Evolutionary conservation across 2,329 filamentous ascomycete species (phyloP).

Genomic region (Botrytis medusae): DNA sequence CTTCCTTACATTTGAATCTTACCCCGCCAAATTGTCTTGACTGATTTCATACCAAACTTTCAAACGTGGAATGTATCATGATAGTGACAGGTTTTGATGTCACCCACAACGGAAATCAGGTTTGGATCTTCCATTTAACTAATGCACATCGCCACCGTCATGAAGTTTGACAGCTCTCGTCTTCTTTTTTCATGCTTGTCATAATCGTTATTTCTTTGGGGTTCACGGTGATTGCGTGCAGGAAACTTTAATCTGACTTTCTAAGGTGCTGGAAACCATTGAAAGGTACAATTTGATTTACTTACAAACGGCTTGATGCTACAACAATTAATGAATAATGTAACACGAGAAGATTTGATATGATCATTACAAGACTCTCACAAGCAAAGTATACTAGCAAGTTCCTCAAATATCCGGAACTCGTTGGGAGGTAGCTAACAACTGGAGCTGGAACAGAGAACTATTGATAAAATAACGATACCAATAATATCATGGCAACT

Average conservation of each 20-base stretch:
- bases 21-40: not conserved
- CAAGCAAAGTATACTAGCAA: not conserved
- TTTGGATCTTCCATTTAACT: not conserved
- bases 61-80: constrained; percentile 13
- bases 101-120: not conserved
- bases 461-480: not conserved
- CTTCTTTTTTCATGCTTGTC: not conserved
- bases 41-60: not conserved
- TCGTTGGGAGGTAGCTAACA: not conserved
- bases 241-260: not conserved
- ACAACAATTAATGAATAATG: not conserved
- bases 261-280: constrained; percentile 20
- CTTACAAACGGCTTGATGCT: constrained; percentile 5
- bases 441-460: not conserved
- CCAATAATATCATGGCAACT: constrained; percentile 25
- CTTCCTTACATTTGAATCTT: not conserved
- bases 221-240: not conserved
- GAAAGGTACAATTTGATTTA: not conserved
- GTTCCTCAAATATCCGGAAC: not conserved
- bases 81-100: constrained; percentile 2
- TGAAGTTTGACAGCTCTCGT: not conserved
- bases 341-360: not conserved
- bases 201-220: not conserved
- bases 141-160: not conserved
- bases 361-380: too few species aligned